Conservation (phyloP, 352 stramenopile species). For the Phytophthora capsici region DNA sequence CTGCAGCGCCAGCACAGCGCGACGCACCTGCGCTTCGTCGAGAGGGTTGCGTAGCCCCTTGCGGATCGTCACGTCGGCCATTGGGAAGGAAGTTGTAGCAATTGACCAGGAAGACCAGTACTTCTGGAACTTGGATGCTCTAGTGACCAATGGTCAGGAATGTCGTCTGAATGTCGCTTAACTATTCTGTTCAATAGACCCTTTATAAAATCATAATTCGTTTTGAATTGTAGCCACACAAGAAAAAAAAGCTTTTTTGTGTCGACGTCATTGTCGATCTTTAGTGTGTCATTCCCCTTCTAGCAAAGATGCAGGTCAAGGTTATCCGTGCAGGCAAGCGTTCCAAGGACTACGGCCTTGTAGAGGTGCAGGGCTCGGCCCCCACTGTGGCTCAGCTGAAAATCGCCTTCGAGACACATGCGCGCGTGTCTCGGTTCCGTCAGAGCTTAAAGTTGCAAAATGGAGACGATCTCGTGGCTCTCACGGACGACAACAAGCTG, state of each 20-base stretch:
- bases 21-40: slow-evolving; percentile 76
- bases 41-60: slow-evolving; percentile 74
- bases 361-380: slow-evolving; percentile 44
- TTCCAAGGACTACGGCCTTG: slow-evolving; percentile 58
- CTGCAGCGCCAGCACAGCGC: slow-evolving; percentile 73
- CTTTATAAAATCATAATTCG: too few relatives aligned
- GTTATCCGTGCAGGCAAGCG: slow-evolving; percentile 60
- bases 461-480: slow-evolving; percentile 34
- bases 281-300: slow-evolving; percentile 23
- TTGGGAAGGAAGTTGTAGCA: neutral
- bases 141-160: too few relatives aligned
- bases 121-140: neutral
- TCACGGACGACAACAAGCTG: slow-evolving; percentile 67
- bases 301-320: slow-evolving; percentile 63
- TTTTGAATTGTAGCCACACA: slow-evolving; percentile 1
- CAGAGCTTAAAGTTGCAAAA: slow-evolving; percentile 67
- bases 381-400: slow-evolving; percentile 63
- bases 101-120: too few relatives aligned
- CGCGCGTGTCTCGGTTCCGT: slow-evolving; percentile 60
- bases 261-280: slow-evolving; percentile 8
- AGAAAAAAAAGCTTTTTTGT: too few relatives aligned
- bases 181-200: too few relatives aligned
- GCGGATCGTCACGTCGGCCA: slow-evolving; percentile 46
- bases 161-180: too few relatives aligned
- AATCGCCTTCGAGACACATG: slow-evolving; percentile 55